Evolutionary conservation across 805 yeast genomes (phyloP).

Genomic region (Kregervanrija pseudodelftensis): DNA sequence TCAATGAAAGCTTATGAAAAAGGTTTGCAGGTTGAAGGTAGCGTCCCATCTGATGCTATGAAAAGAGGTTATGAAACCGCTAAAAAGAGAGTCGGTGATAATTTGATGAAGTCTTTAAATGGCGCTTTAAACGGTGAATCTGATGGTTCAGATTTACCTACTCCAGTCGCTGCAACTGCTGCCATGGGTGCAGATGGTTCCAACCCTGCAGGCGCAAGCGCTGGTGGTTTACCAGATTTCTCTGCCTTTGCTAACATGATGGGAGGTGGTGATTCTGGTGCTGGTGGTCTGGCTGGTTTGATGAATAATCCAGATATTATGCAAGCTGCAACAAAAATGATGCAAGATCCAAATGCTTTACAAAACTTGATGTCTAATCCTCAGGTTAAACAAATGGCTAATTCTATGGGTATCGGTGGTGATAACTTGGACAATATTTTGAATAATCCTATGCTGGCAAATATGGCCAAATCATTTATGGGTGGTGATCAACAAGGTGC

Average conservation of each 20-base stretch:
- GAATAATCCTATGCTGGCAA: constrained; percentile 73
- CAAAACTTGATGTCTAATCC: constrained; percentile 78
- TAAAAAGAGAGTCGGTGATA: constrained; percentile 76
- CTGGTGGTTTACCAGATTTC: constrained; percentile 69
- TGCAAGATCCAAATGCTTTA: constrained; percentile 80
- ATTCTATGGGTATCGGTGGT: constrained; percentile 62
- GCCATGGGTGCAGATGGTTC: constrained; percentile 19
- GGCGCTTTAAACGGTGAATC: constrained; percentile 13
- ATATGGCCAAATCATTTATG: constrained; percentile 66
- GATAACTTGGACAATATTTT: constrained; percentile 56
- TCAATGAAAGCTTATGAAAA: constrained; percentile 84
- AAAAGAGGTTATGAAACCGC: constrained; percentile 91
- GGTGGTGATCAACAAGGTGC: constrained; percentile 34
- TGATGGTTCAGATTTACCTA: constrained; percentile 14
- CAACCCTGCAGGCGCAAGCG: constrained; percentile 23
- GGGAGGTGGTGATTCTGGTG: constrained; percentile 59
- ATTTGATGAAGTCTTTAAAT: constrained; percentile 41
- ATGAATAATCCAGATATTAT: constrained; percentile 78
- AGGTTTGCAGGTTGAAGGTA: constrained; percentile 86
- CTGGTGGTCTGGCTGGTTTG: constrained; percentile 65
- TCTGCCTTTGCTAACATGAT: constrained; percentile 51
- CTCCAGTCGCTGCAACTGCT: constrained; percentile 21
- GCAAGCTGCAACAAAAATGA: constrained; percentile 83
- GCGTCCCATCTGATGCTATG: constrained; percentile 80
- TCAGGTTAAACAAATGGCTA: constrained; percentile 83